Percentiles rank a stretch among this genome's conserved stretches.
Evolutionary conservation across 192 early-diverging fungal genomes (phyloP).

Genomic region (Coemansia pectinata): DNA sequence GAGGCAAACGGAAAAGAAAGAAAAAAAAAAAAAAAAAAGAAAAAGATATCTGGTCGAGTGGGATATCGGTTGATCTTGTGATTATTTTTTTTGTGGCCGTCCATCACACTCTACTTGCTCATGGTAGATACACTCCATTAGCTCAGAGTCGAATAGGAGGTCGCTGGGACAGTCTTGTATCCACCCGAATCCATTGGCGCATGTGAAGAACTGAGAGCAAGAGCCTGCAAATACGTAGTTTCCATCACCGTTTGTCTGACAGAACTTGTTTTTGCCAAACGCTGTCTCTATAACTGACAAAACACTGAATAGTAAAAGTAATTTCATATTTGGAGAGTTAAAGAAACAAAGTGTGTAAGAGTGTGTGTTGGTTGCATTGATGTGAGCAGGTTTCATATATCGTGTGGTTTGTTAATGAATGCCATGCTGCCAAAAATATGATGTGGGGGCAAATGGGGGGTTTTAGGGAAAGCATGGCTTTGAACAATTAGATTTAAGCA

Average conservation of each 20-base stretch:
- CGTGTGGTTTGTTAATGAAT: too few species aligned
- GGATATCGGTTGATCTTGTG: too few species aligned
- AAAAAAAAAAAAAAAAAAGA: too few species aligned
- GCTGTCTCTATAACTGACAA: neutral
- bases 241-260: conserved; percentile 33
- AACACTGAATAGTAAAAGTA: neutral
- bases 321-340: neutral
- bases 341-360: neutral
- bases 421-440: too few species aligned
- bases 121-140: conserved; percentile 41
- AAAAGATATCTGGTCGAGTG: too few species aligned
- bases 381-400: neutral
- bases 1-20: neutral
- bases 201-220: conserved; percentile 41
- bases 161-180: conserved; percentile 40
- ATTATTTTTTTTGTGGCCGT: conserved; percentile 4
- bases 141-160: conserved; percentile 30
- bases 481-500: too few species aligned
- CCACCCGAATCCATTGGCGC: conserved; percentile 48
- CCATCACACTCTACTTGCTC: conserved; percentile 36
- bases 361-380: neutral
- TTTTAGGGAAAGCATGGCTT: too few species aligned
- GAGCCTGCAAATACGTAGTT: conserved; percentile 33
- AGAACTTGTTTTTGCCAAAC: conserved; percentile 29
- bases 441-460: too few species aligned